Conservation (phyloP, 2,329 filamentous ascomycete genomes). For the Aspergillus sojae region DNA sequence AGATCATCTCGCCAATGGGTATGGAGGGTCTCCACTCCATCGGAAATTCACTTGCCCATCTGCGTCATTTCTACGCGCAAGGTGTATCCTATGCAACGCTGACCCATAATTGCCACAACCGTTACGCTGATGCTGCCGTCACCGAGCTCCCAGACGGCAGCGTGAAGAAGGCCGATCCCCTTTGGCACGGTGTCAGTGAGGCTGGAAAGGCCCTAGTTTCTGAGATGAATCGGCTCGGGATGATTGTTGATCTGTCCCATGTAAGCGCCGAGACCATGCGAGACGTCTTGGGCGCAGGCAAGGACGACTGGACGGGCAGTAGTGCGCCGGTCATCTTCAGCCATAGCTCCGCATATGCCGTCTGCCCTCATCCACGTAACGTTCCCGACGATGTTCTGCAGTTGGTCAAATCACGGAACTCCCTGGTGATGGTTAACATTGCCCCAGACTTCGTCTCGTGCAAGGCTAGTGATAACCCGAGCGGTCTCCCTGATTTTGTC, state of each 20-base stretch:
- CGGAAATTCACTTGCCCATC: slow-evolving; percentile 69
- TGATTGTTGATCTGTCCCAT: slow-evolving; percentile 91
- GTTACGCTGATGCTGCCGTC: slow-evolving; percentile 82
- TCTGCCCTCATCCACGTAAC: slow-evolving; percentile 89
- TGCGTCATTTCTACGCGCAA: slow-evolving; percentile 74
- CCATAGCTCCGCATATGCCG: slow-evolving; percentile 76
- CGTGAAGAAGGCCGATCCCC: slow-evolving; percentile 41
- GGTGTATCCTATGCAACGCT: slow-evolving; percentile 87
- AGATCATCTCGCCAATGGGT: slow-evolving; percentile 75
- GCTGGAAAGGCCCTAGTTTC: slow-evolving; percentile 69
- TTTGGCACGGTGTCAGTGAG: slow-evolving; percentile 68
- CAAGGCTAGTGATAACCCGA: slow-evolving; percentile 57
- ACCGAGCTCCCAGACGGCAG: slow-evolving; percentile 37
- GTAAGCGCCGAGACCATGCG: slow-evolving; percentile 79
- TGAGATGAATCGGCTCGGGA: slow-evolving; percentile 93
- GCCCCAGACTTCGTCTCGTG: slow-evolving; percentile 81
- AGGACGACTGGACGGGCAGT: slow-evolving; percentile 68
- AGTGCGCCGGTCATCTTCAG: slow-evolving; percentile 84
- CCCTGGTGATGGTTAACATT: slow-evolving; percentile 91
- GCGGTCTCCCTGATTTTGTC: slow-evolving; percentile 69
- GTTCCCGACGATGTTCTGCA: slow-evolving; percentile 82
- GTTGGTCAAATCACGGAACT: slow-evolving; percentile 71
- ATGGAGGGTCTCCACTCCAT: slow-evolving; percentile 93
- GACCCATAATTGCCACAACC: slow-evolving; percentile 92
- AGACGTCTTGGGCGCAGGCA: slow-evolving; percentile 70